These are phyloP conservation scores for Diplodia corticola DNA, from an alignment of 2,329 filamentous ascomycete genomes.

Conservation along the genomic window DNA sequence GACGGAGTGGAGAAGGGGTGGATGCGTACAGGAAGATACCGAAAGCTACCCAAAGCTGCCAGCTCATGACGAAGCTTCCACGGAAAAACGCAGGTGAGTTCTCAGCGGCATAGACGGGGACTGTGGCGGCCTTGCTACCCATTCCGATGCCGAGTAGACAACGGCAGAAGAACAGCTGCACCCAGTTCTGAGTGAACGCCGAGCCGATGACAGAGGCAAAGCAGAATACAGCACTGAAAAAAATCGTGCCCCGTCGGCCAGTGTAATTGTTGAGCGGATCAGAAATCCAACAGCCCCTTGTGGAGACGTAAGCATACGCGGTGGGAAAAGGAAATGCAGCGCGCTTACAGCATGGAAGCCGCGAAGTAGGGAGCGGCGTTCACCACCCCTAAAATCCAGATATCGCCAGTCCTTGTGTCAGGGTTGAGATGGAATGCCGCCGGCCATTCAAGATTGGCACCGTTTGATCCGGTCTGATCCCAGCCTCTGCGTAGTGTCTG, in stretches of 20 bases:
- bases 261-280: conserved; percentile 70
- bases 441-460: conserved; percentile 63
- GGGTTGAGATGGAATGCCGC: conserved; percentile 50
- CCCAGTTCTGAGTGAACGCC: conserved; percentile 69
- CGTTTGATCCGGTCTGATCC: conserved; percentile 57
- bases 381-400: conserved; percentile 63
- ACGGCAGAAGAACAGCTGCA: conserved; percentile 68
- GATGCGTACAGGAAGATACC: conserved; percentile 17
- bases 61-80: conserved; percentile 78
- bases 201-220: conserved; percentile 50
- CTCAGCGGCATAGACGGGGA: conserved; percentile 76
- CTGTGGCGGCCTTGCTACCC: conserved; percentile 73
- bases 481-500: conserved; percentile 29
- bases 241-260: conserved; percentile 73
- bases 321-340: conserved; percentile 25
- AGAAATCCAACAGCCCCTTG: conserved; percentile 67
- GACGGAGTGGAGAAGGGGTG: conserved; percentile 36
- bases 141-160: conserved; percentile 76
- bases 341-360: conserved; percentile 57
- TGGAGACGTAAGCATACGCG: neutral
- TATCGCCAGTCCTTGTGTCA: conserved; percentile 18
- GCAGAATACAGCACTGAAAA: conserved; percentile 69
- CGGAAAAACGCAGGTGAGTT: conserved; percentile 68
- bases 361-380: conserved; percentile 66
- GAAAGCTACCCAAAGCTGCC: conserved; percentile 57